These are phyloP conservation scores for Chimonanthus praecox DNA, from an alignment of 164 flowering plant species.

Conservation along the genomic window DNA sequence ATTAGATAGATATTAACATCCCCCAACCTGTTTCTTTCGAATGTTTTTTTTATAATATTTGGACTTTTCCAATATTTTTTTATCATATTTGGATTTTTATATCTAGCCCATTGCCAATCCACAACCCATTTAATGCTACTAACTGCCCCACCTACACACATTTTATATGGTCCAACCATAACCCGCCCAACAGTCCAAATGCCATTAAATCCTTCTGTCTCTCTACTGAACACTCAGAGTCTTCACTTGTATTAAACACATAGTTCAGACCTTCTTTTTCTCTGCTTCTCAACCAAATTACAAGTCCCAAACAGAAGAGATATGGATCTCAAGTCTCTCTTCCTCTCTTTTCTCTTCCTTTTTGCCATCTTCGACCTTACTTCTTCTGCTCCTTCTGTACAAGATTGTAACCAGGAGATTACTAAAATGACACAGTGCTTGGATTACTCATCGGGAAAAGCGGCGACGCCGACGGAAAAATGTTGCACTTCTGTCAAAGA, in stretches of 20 bases:
- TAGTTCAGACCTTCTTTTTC: not conserved
- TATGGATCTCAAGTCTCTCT: not conserved
- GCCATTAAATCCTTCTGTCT: not conserved
- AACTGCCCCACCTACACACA: not conserved
- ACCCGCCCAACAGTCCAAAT: not conserved
- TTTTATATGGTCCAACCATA: not conserved
- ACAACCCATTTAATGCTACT: not conserved
- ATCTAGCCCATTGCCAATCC: too few species aligned
- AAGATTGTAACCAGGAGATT: conserved; percentile 34
- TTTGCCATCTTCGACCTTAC: not conserved
- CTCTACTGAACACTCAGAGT: not conserved
- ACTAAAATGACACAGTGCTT: conserved; percentile 46
- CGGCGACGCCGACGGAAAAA: conserved; percentile 35
- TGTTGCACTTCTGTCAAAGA: conserved; percentile 47
- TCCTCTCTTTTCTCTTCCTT: conserved; percentile 3
- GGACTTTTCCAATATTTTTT: too few species aligned
- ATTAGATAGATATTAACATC: too few species aligned
- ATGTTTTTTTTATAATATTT: too few species aligned
- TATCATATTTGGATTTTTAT: too few species aligned
- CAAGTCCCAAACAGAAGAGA: not conserved
- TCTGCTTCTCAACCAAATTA: not conserved
- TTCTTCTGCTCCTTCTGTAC: not conserved
- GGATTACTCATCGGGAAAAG: conserved; percentile 47
- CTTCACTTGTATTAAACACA: not conserved
- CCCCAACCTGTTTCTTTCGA: too few species aligned